Evolutionary conservation across 2,329 filamentous ascomycete genomes (phyloP).

Genomic region (Teratosphaeria viscida): DNA sequence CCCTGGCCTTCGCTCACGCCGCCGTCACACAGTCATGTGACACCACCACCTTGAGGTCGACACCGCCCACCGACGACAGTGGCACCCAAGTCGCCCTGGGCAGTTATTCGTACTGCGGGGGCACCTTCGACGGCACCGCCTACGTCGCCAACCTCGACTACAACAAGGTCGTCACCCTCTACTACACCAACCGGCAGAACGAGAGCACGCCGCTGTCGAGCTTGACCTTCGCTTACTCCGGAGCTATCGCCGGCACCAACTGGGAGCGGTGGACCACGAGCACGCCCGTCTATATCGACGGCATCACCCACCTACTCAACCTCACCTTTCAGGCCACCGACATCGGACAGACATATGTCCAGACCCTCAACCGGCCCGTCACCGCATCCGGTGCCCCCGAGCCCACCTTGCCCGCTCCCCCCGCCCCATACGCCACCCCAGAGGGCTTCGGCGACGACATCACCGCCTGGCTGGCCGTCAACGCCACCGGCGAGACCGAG

Average conservation of each 20-base stretch:
- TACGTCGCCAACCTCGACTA: slow-evolving; percentile 24
- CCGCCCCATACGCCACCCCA: slow-evolving; percentile 20
- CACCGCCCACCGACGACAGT: slow-evolving; percentile 6
- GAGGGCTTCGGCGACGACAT: slow-evolving; percentile 22
- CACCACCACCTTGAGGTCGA: slow-evolving; percentile 10
- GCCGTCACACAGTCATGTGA: slow-evolving; percentile 14
- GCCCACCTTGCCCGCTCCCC: slow-evolving; percentile 13
- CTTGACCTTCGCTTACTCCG: slow-evolving; percentile 17
- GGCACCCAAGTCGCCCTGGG: slow-evolving; percentile 16
- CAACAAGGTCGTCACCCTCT: slow-evolving; percentile 23
- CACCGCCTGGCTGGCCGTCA: slow-evolving; percentile 16
- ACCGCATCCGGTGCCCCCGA: slow-evolving; percentile 15
- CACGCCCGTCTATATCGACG: slow-evolving; percentile 21
- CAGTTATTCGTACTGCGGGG: slow-evolving; percentile 23
- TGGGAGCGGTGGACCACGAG: slow-evolving; percentile 21
- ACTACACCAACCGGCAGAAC: slow-evolving; percentile 20
- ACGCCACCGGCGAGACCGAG: slow-evolving; percentile 13
- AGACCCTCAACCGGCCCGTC: slow-evolving; percentile 15
- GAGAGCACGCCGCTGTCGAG: slow-evolving; percentile 21
- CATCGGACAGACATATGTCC: slow-evolving; percentile 17
- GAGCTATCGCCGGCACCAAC: slow-evolving; percentile 12
- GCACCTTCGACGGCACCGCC: slow-evolving; percentile 15
- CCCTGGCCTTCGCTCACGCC: slow-evolving; percentile 1
- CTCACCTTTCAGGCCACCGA: slow-evolving; percentile 21
- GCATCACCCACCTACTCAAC: slow-evolving; percentile 21